Evolutionary conservation across 306 rosid species (phyloP), one percentile per base, ranked within the genome.

Genomic region (Castanospermum australe): DNA sequence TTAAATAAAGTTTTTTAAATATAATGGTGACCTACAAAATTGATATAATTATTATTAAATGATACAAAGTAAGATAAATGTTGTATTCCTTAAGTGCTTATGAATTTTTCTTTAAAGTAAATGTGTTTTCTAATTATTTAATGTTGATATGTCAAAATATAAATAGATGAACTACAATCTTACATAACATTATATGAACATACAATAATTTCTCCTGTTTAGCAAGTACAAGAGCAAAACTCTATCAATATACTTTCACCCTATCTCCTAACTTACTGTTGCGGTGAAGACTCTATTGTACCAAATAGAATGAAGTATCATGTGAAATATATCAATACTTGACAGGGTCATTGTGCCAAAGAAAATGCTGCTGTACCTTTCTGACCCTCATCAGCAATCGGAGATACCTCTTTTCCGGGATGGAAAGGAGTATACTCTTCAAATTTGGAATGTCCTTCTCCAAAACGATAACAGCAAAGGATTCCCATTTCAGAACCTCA

Each of bases 231-330:
- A 66, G 22, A 0, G 21, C 3, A 45, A 13, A 45, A n/a, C 32
- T 25, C 25, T 13, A 42, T 33, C 79, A 68, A 56, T 24, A 52
- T 39, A 44, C 17, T 45, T 14, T 18, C 22, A 50, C 56, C 35
- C 14, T 42, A 12, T 36, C 10, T 35, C 56, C 22, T n/a, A 5
- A 5, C 42, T 79, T 48, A 86, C 56, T 20, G 68, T 76, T 35
- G 78, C 83, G 15, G 82, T 87, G 88, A 78, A 87, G 82, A 86
- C 82, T 75, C 98, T 90, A 20, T 89, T 92, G 75, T 88, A 86
- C 97, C 98, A 94, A 86, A 90, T 20, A 15, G 96, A 92, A 84
- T 94, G 98, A 36, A 94, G 90, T 44, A 90, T 89, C 97, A 94
- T 92, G 68, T 94, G 97, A 82, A 92, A 94, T 69, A 92, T 83